Percentiles rank a stretch among this genome's conserved stretches.
phyloP scores from a whole-genome alignment of 768 basidiomycete genomes.

The Daedaleopsis sinensis region DNA sequence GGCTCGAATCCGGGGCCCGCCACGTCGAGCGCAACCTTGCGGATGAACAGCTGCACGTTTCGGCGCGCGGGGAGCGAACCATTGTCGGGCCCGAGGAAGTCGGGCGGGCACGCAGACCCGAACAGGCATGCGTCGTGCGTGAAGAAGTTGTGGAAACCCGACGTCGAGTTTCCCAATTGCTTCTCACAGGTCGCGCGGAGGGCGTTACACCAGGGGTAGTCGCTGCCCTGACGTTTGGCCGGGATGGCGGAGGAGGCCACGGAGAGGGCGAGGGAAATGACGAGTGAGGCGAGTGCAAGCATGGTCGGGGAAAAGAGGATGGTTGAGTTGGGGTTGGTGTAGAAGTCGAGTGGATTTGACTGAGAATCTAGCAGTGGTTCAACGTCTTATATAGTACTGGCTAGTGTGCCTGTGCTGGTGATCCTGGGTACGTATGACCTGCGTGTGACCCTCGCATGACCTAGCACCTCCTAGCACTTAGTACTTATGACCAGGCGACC shows the following conservation, averaged over 20 bases:
- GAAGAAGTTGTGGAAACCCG: background rate
- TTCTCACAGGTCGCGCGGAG: background rate
- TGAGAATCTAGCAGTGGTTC: too few species aligned
- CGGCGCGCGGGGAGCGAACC: background rate
- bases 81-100: background rate
- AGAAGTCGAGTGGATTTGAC: too few species aligned
- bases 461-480: too few species aligned
- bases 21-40: background rate
- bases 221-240: background rate
- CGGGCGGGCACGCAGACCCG: background rate
- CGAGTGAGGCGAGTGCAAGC: background rate
- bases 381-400: too few species aligned
- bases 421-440: too few species aligned
- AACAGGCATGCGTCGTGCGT: background rate
- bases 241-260: background rate
- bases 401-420: too few species aligned
- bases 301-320: background rate
- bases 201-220: background rate
- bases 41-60: background rate
- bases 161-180: background rate
- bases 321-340: too few species aligned
- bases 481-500: too few species aligned
- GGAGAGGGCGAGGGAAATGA: background rate
- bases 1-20: background rate
- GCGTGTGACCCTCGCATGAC: too few species aligned